phyloP scores from a whole-genome alignment of 257 asterid genomes.

The Przewalskia tangutica region DNA sequence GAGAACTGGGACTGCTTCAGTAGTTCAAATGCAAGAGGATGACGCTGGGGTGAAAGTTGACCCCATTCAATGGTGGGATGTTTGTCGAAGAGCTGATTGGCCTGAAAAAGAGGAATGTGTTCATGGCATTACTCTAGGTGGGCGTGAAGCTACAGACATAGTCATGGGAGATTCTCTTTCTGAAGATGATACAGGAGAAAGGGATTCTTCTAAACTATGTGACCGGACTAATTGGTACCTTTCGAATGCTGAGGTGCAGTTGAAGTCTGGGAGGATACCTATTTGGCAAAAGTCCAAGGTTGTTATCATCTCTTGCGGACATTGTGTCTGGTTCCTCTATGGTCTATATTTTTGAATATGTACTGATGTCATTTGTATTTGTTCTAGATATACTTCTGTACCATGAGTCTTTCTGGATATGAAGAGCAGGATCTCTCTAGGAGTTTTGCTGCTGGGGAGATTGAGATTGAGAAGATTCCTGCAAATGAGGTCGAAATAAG shows the following conservation, averaged over 20 bases:
- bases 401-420: constrained; percentile 17
- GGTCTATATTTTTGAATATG: not conserved
- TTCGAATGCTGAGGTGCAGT: constrained; percentile 47
- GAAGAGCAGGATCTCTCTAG: constrained; percentile 11
- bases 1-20: constrained; percentile 22
- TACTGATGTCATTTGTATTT: constrained; percentile 6
- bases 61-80: constrained; percentile 47
- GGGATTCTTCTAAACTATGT: constrained; percentile 19
- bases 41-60: constrained; percentile 33
- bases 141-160: constrained; percentile 14
- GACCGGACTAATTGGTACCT: constrained; percentile 32
- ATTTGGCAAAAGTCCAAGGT: constrained; percentile 50
- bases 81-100: constrained; percentile 47
- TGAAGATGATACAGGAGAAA: constrained; percentile 20
- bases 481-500: constrained; percentile 34
- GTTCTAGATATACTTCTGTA: constrained; percentile 27
- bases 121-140: constrained; percentile 15
- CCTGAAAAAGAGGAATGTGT: constrained; percentile 42
- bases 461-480: constrained; percentile 35
- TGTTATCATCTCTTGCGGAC: not conserved
- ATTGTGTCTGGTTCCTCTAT: not conserved
- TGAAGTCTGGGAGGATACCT: constrained; percentile 34
- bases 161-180: constrained; percentile 12
- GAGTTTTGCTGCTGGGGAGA: constrained; percentile 18
- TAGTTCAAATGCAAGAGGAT: constrained; percentile 36